phyloP scores from a whole-genome alignment of 257 asterid genomes.

The Solanum gracilifrons region DNA sequence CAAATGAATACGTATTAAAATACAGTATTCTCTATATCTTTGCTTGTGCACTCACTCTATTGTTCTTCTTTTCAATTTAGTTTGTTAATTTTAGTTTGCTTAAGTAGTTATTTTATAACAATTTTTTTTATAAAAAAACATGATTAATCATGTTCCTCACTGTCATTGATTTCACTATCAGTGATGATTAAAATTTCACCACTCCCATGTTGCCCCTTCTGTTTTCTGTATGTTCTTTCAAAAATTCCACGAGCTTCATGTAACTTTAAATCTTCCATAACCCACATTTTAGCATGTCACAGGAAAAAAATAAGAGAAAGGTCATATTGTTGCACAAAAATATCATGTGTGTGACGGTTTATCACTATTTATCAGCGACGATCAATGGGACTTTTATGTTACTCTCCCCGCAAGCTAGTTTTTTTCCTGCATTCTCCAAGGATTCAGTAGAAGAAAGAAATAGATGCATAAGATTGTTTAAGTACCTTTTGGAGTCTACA shows the following conservation, averaged over 20 bases:
- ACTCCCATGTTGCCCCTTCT: background rate
- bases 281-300: background rate
- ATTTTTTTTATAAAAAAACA: too few species aligned
- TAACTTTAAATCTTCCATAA: background rate
- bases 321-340: background rate
- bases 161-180: background rate
- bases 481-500: background rate
- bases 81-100: too few species aligned
- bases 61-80: background rate
- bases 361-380: too few species aligned
- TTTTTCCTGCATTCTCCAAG: background rate
- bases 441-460: too few species aligned
- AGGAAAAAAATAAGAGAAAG: background rate
- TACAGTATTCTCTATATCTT: too few species aligned
- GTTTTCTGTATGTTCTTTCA: background rate
- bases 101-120: background rate
- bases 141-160: background rate
- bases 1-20: too few species aligned
- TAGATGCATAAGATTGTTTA: background rate
- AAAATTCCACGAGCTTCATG: background rate
- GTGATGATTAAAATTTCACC: background rate
- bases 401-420: background rate
- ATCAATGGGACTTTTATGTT: too few species aligned
- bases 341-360: too few species aligned
- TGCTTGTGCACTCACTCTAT: too few species aligned